phyloP scores from a whole-genome alignment of 2,329 filamentous ascomycete genomes.

The Leptographium procerum region DNA sequence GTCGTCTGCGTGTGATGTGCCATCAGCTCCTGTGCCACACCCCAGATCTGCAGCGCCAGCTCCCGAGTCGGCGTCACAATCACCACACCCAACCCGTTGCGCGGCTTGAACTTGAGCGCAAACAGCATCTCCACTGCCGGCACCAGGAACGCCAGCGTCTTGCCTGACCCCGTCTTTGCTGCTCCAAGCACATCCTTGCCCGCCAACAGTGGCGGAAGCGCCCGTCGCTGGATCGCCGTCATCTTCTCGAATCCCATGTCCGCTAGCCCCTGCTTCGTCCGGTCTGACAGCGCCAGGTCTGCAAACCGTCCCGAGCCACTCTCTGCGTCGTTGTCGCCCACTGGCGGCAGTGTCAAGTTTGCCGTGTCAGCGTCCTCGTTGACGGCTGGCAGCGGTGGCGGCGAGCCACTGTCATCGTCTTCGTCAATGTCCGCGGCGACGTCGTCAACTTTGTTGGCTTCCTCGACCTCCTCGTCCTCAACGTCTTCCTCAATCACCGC shows the following conservation, averaged over 20 bases:
- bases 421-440: slow-evolving; percentile 7
- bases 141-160: slow-evolving; percentile 87
- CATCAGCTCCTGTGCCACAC: slow-evolving; percentile 88
- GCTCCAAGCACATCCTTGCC: slow-evolving; percentile 86
- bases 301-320: slow-evolving; percentile 45
- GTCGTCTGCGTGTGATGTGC: slow-evolving; percentile 82
- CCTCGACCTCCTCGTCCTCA: background rate
- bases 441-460: slow-evolving; percentile 6
- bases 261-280: slow-evolving; percentile 75
- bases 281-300: slow-evolving; percentile 76
- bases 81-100: slow-evolving; percentile 86
- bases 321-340: slow-evolving; percentile 50
- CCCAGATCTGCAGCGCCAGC: slow-evolving; percentile 90
- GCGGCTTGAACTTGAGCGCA: slow-evolving; percentile 83
- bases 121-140: slow-evolving; percentile 89
- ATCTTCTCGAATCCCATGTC: slow-evolving; percentile 92
- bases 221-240: slow-evolving; percentile 86
- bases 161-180: slow-evolving; percentile 85
- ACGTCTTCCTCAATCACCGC: slow-evolving; percentile 1
- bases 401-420: slow-evolving; percentile 12
- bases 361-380: slow-evolving; percentile 25
- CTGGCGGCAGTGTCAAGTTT: slow-evolving; percentile 40
- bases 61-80: slow-evolving; percentile 90
- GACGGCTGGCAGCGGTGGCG: slow-evolving; percentile 1
- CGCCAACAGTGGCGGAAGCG: slow-evolving; percentile 78